Percentiles rank a stretch among this genome's conserved stretches.
Evolutionary conservation across 495 filamentous ascomycete species (phyloP).

Genomic region (Astrocystis sublimbata): DNA sequence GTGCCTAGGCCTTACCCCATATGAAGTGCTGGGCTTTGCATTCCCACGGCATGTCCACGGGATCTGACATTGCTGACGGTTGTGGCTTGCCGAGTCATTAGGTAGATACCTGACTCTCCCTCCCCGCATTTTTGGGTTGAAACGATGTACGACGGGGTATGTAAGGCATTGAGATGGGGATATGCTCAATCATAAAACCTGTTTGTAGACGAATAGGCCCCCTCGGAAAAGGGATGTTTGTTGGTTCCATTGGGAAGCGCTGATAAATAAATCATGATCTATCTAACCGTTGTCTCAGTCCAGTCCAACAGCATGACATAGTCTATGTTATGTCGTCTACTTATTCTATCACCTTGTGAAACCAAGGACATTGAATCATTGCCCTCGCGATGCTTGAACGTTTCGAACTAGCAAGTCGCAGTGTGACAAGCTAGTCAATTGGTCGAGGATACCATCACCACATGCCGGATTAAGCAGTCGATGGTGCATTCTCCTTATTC

Average conservation of each 20-base stretch:
- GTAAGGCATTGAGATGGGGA: background rate
- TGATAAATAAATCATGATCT: background rate
- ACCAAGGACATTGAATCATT: background rate
- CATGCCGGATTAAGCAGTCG: background rate
- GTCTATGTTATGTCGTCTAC: background rate
- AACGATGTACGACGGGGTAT: background rate
- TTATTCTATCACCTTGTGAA: background rate
- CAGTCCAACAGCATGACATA: background rate
- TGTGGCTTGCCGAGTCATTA: background rate
- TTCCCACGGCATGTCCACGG: background rate
- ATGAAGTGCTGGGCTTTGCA: background rate
- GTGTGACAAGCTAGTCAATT: background rate
- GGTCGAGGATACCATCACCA: background rate
- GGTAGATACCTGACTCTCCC: background rate
- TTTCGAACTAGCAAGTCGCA: background rate
- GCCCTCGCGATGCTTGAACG: background rate
- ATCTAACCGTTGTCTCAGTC: background rate
- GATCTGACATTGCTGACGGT: background rate
- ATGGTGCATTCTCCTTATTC: constrained; percentile 38
- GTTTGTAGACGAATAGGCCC: too few species aligned
- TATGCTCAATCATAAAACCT: background rate
- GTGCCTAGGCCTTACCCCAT: background rate
- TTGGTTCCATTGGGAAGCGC: background rate
- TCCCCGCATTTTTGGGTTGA: background rate
- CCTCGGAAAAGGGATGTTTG: too few species aligned